phyloP scores from a whole-genome alignment of 2,329 filamentous ascomycete species.

The Calonectria pseudoturangicola region DNA sequence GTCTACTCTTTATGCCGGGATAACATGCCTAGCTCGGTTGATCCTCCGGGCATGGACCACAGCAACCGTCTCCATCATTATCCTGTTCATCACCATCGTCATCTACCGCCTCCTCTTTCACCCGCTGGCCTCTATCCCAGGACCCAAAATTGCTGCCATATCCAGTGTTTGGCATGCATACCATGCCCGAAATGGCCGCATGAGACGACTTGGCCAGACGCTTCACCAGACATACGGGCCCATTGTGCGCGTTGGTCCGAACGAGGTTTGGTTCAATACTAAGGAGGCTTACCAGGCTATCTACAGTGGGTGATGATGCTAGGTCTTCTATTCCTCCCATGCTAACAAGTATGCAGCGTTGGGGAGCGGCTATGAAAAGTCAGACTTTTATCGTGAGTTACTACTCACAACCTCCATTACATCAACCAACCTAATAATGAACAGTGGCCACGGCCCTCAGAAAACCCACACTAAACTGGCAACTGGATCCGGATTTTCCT shows the following conservation, averaged over 20 bases:
- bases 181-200: slow-evolving; percentile 65
- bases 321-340: neutral
- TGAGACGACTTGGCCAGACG: slow-evolving; percentile 63
- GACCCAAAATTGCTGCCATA: slow-evolving; percentile 67
- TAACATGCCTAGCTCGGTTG: slow-evolving; percentile 22
- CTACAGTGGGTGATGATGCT: slow-evolving; percentile 62
- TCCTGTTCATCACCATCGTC: slow-evolving; percentile 45
- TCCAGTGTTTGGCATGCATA: slow-evolving; percentile 70
- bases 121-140: slow-evolving; percentile 66
- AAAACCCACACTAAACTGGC: slow-evolving; percentile 64
- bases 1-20: slow-evolving; percentile 22
- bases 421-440: neutral
- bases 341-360: slow-evolving; percentile 58
- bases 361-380: slow-evolving; percentile 69
- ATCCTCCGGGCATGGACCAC: slow-evolving; percentile 19
- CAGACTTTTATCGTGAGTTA: slow-evolving; percentile 70
- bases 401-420: too few relatives aligned
- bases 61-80: slow-evolving; percentile 31
- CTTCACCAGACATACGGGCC: slow-evolving; percentile 70
- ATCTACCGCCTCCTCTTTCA: slow-evolving; percentile 66
- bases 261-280: slow-evolving; percentile 72
- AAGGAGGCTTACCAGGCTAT: slow-evolving; percentile 68
- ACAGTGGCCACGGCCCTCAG: slow-evolving; percentile 68
- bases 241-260: slow-evolving; percentile 71
- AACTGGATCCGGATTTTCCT: slow-evolving; percentile 58